These are phyloP conservation scores for Zymoseptoria pseudotritici DNA, from an alignment of 2,329 filamentous ascomycete genomes.

Conservation along the genomic window DNA sequence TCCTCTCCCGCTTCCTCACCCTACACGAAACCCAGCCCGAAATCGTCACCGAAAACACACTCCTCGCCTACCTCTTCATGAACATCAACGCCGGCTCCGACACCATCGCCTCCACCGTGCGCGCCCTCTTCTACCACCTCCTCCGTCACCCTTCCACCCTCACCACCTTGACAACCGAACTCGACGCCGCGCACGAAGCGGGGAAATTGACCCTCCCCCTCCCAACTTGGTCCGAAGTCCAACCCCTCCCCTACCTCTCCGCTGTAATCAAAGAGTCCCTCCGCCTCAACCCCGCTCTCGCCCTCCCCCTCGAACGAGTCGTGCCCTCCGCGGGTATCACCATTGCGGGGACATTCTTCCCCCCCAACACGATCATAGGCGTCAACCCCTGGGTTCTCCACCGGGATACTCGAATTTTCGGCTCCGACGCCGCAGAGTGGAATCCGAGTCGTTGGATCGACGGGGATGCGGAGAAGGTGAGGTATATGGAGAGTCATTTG, in stretches of 20 bases:
- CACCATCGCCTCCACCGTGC: constrained; percentile 10
- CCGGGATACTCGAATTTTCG: constrained; percentile 34
- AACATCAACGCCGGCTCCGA: constrained; percentile 22
- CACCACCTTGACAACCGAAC: constrained; percentile 9
- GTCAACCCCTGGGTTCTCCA: constrained; percentile 41
- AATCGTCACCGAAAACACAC: constrained; percentile 16
- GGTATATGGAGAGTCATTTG: constrained; percentile 58
- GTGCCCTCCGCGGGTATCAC: constrained; percentile 14
- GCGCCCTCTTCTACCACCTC: constrained; percentile 10
- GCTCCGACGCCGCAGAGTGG: constrained; percentile 27
- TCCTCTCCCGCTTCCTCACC: constrained; percentile 23
- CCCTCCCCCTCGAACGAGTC: constrained; percentile 18
- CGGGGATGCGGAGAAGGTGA: constrained; percentile 49
- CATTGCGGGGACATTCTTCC: constrained; percentile 23
- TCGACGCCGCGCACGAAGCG: constrained; percentile 6
- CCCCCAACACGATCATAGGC: constrained; percentile 36
- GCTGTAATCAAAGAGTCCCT: constrained; percentile 22
- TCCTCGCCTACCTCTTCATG: constrained; percentile 23
- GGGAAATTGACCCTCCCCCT: constrained; percentile 14
- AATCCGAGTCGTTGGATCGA: constrained; percentile 40
- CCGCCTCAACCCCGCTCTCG: constrained; percentile 19
- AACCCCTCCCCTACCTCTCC: constrained; percentile 19
- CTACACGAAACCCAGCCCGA: constrained; percentile 21
- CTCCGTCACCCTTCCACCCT: constrained; percentile 7
- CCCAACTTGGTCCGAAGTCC: constrained; percentile 11